These are phyloP conservation scores for Pelagophyceae sp. DNA, from an alignment of 352 stramenopile species.

Conservation along the genomic window DNA sequence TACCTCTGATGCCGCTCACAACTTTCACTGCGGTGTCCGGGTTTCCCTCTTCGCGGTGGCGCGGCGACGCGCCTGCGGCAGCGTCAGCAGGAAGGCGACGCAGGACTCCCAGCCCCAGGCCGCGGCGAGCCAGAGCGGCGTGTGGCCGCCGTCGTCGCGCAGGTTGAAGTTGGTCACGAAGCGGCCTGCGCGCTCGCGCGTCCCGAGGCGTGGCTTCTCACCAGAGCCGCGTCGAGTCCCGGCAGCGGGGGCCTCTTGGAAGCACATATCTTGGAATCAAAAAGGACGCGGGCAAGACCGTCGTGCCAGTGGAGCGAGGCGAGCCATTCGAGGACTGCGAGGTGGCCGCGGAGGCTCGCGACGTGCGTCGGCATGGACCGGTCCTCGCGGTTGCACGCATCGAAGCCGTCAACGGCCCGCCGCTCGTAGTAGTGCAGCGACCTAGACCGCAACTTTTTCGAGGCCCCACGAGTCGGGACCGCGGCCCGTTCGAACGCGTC, in stretches of 20 bases:
- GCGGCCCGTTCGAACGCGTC: too few species aligned
- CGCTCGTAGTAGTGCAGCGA: constrained; percentile 14
- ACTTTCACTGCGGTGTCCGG: too few species aligned
- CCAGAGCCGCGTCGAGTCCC: too few species aligned
- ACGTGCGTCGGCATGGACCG: constrained; percentile 20
- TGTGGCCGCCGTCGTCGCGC: constrained; percentile 17
- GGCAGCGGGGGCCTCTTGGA: too few species aligned
- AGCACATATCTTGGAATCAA: too few species aligned
- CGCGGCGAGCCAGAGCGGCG: constrained; percentile 13
- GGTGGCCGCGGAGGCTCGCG: constrained; percentile 9
- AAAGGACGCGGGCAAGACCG: too few species aligned
- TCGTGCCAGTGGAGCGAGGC: constrained; percentile 15
- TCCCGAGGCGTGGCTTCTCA: too few species aligned
- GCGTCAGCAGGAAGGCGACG: background rate
- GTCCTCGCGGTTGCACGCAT: constrained; percentile 13
- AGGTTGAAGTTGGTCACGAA: constrained; percentile 20
- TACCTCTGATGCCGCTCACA: too few species aligned
- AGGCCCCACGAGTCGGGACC: too few species aligned
- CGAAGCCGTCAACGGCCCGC: constrained; percentile 16
- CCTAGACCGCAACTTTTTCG: too few species aligned
- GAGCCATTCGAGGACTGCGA: constrained; percentile 9
- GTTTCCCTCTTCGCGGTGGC: too few species aligned
- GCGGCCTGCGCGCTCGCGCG: background rate
- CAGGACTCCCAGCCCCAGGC: constrained; percentile 5
- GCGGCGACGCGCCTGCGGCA: too few species aligned